Evolutionary conservation across 352 stramenopile genomes (phyloP).

Genomic region (Albugo laibachii): DNA sequence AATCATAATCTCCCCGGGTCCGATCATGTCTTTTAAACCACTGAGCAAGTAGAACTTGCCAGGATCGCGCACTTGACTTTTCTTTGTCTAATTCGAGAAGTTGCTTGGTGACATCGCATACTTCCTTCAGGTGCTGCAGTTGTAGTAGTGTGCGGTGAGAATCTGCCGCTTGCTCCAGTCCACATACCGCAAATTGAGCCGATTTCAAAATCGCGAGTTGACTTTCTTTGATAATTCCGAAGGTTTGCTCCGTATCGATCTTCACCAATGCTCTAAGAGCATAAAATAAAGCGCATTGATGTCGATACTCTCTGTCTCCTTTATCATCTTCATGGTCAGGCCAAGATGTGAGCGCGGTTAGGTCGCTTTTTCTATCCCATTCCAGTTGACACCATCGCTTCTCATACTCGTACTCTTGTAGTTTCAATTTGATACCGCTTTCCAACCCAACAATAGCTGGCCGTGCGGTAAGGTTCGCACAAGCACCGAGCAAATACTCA

Average conservation of each 20-base stretch:
- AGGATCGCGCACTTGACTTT: background rate
- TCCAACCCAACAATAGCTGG: constrained; percentile 9
- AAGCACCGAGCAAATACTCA: constrained; percentile 25
- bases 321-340: constrained; percentile 9
- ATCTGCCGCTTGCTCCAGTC: constrained; percentile 45
- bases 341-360: background rate
- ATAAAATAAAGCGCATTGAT: constrained; percentile 35
- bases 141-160: constrained; percentile 26
- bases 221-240: constrained; percentile 12
- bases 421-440: constrained; percentile 2
- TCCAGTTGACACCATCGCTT: constrained; percentile 63
- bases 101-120: constrained; percentile 21
- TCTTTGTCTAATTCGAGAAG: background rate
- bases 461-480: constrained; percentile 18
- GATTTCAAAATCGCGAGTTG: constrained; percentile 32
- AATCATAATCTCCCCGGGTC: constrained; percentile 2
- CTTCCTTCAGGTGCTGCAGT: constrained; percentile 36
- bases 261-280: constrained; percentile 36
- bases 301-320: constrained; percentile 11
- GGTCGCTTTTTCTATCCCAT: constrained; percentile 21
- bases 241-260: constrained; percentile 19
- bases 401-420: constrained; percentile 47
- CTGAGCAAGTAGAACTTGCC: constrained; percentile 1
- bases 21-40: background rate
- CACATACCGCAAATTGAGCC: constrained; percentile 34